Evolutionary conservation across 768 basidiomycete species (phyloP), one percentile per base, ranked within the genome.

Genomic region (Lactarius vividus): DNA sequence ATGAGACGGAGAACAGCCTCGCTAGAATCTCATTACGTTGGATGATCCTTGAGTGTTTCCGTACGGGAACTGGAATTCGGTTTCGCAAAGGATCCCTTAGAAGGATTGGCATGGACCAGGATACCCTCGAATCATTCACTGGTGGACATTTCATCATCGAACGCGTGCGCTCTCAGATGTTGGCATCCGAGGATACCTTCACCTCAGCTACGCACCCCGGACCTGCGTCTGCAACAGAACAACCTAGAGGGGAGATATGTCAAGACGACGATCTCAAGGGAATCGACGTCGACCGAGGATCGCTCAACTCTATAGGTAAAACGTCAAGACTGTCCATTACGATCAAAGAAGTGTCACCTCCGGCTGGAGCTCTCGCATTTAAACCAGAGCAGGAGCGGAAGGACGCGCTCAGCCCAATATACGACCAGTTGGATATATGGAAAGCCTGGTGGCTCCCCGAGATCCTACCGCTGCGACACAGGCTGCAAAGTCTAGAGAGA

Each of bases 361-460:
- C 59, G 67, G 69, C 20, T 66, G 71, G 28, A 66, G 64, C 31
- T 66, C 33, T 59, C 10, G 52, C 60, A 4, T 67, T 79, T 69
- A 77, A 73, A 39, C 84, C 67, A 5, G 76, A 89, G 71, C 88
- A 88, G 70, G 89, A 91, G 35, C 68, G 88, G 37, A 72, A 74
- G 3, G 90, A 91, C 69, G 83, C 84, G 4, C 62, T 87, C 16
- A 77, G 77, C 59, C 78, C 76, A 0, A 73, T 80, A 6, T 84
- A 85, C 64, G 89, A 91, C 73, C 82, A 88, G 76, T 80, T 91
- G 33, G 67, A 74, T n/a, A 71, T 79, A 6, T 65, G 74, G 26
- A 77, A 69, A 54, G 62, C 56, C 0, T 91, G 89, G 90, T 91
- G 90, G 90, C 69, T 85, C 26, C 75, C 91, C 33, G 90, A 92